These are phyloP conservation scores for Kwoniella newhampshirensis DNA, from an alignment of 768 basidiomycete species.

Conservation along the genomic window DNA sequence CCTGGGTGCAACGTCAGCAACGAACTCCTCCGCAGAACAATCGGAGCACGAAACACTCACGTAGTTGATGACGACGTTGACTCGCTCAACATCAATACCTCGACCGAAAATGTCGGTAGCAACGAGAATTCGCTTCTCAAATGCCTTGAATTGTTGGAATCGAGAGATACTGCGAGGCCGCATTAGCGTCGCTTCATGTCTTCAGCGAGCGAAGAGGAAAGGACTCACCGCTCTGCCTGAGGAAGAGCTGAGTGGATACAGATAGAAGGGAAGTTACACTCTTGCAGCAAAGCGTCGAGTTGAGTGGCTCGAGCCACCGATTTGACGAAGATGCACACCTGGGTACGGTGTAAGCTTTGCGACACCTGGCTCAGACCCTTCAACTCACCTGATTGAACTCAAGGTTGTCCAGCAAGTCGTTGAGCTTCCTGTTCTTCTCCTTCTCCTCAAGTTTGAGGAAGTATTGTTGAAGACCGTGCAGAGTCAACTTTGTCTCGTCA, in stretches of 20 bases:
- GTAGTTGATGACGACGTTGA: slow-evolving; percentile 99
- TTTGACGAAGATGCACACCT: slow-evolving; percentile 99
- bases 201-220: neutral
- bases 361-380: neutral
- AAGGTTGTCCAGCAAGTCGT: slow-evolving; percentile 88
- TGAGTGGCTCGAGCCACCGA: slow-evolving; percentile 95
- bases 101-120: slow-evolving; percentile 99
- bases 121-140: slow-evolving; percentile 98
- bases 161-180: slow-evolving; percentile 70
- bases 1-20: slow-evolving; percentile 52
- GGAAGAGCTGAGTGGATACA: slow-evolving; percentile 91
- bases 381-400: slow-evolving; percentile 91
- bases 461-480: slow-evolving; percentile 97
- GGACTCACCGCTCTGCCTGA: slow-evolving; percentile 88
- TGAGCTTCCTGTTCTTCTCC: slow-evolving; percentile 94
- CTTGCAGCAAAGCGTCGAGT: slow-evolving; percentile 89
- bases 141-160: slow-evolving; percentile 97
- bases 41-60: slow-evolving; percentile 23
- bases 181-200: neutral
- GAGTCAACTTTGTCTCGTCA: slow-evolving; percentile 95
- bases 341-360: neutral
- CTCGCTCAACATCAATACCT: slow-evolving; percentile 98
- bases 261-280: slow-evolving; percentile 98
- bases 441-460: slow-evolving; percentile 95
- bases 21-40: too few species aligned